Evolutionary conservation across 2,329 filamentous ascomycete genomes (phyloP).

Genomic region (Sarocladium kiliense): DNA sequence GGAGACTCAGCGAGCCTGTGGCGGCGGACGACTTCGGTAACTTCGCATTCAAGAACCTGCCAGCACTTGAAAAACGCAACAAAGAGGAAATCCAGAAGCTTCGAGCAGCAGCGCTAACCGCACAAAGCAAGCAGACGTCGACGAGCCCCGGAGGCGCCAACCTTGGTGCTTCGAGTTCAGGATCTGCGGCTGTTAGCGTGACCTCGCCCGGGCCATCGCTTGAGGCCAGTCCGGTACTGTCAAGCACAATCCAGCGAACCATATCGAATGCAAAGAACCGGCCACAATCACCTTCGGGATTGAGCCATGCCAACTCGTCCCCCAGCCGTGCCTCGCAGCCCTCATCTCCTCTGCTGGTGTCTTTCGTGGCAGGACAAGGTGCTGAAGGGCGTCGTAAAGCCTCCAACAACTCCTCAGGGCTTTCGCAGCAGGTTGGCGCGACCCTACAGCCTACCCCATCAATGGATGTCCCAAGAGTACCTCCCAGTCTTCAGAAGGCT

Average conservation of each 20-base stretch:
- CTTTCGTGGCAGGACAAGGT: constrained; percentile 82
- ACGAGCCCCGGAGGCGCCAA: constrained; percentile 44
- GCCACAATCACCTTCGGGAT: constrained; percentile 78
- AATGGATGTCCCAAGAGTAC: constrained; percentile 65
- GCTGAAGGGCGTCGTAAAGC: constrained; percentile 80
- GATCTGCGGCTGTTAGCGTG: constrained; percentile 23
- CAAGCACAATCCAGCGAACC: constrained; percentile 75
- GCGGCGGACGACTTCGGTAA: constrained; percentile 89
- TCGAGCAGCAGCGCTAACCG: constrained; percentile 79
- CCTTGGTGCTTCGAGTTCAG: constrained; percentile 30
- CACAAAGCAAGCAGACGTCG: constrained; percentile 48
- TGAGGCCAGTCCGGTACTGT: constrained; percentile 79
- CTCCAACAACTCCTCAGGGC: constrained; percentile 79
- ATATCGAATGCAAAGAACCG: constrained; percentile 82
- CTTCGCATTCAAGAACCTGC: constrained; percentile 95
- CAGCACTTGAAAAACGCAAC: constrained; percentile 94
- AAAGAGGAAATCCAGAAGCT: constrained; percentile 98
- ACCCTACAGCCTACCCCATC: constrained; percentile 66
- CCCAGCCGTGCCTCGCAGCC: constrained; percentile 76
- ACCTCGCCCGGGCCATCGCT: constrained; percentile 60
- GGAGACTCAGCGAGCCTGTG: constrained; percentile 86
- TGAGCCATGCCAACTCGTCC: constrained; percentile 77
- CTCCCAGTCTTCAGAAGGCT: constrained; percentile 55
- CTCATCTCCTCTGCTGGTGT: constrained; percentile 75
- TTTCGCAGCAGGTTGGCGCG: constrained; percentile 64